Conservation (phyloP, 2,329 filamentous ascomycete genomes). For the Nemania sp. region DNA sequence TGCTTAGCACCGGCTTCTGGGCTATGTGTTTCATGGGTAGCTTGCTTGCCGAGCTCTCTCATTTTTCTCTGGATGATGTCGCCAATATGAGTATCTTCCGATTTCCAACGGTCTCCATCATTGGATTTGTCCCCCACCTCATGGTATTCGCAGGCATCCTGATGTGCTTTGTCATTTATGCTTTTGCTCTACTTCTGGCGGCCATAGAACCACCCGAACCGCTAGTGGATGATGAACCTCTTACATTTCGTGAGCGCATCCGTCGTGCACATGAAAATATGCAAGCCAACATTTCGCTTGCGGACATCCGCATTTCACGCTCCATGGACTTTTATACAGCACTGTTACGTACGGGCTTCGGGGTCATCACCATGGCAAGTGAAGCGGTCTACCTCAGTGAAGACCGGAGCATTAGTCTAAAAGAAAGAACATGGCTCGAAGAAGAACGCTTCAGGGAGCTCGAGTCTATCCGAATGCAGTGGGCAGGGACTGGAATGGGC, state of each 20-base stretch:
- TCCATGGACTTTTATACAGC: constrained; percentile 97
- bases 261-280: constrained; percentile 79
- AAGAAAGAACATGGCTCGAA: constrained; percentile 86
- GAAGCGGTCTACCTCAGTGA: constrained; percentile 97
- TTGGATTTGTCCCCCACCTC: constrained; percentile 94
- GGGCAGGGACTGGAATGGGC: constrained; percentile 50
- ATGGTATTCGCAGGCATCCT: constrained; percentile 79
- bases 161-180: constrained; percentile 76
- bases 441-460: constrained; percentile 81
- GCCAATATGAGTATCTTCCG: constrained; percentile 69
- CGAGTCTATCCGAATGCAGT: constrained; percentile 60
- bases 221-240: constrained; percentile 36
- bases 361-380: constrained; percentile 86
- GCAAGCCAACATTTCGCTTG: constrained; percentile 86
- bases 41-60: constrained; percentile 75
- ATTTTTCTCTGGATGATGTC: constrained; percentile 64
- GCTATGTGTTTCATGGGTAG: constrained; percentile 86
- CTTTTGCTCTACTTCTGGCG: constrained; percentile 73
- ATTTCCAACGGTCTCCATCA: constrained; percentile 92
- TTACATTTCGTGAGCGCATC: constrained; percentile 63
- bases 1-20: constrained; percentile 88
- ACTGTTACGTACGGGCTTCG: constrained; percentile 82
- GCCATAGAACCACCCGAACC: constrained; percentile 66
- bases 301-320: constrained; percentile 76
- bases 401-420: constrained; percentile 73